Percentiles rank a stretch among this genome's conserved stretches.
phyloP scores from a whole-genome alignment of 352 stramenopile genomes.

The Pythium sukuiense region DNA sequence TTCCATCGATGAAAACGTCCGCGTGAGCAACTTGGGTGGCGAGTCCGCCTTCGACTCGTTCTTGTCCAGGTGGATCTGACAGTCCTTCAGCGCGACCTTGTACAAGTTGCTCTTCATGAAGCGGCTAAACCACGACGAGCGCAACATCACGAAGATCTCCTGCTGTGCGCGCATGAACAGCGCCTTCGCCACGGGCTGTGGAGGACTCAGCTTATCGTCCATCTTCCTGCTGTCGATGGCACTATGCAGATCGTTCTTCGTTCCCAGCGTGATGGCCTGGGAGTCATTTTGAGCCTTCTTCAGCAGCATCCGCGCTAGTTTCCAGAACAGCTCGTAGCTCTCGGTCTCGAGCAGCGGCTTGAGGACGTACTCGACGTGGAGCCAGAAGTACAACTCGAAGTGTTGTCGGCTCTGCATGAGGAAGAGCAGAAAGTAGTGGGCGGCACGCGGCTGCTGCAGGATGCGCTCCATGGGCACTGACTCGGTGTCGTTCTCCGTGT shows the following conservation, averaged over 20 bases:
- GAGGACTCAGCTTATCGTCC: slow-evolving; percentile 41
- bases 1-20: slow-evolving; percentile 53
- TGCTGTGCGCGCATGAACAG: slow-evolving; percentile 72
- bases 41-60: slow-evolving; percentile 67
- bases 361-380: slow-evolving; percentile 86
- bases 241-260: slow-evolving; percentile 66
- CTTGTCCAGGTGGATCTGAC: slow-evolving; percentile 57
- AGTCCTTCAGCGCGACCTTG: slow-evolving; percentile 75
- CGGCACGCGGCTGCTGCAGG: slow-evolving; percentile 61
- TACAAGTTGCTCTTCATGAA: slow-evolving; percentile 88
- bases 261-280: slow-evolving; percentile 71
- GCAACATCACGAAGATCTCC: slow-evolving; percentile 82
- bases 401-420: slow-evolving; percentile 87
- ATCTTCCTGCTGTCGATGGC: slow-evolving; percentile 44
- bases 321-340: slow-evolving; percentile 65
- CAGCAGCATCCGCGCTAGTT: slow-evolving; percentile 56
- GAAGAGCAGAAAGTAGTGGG: slow-evolving; percentile 87
- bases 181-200: slow-evolving; percentile 43
- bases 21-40: slow-evolving; percentile 61
- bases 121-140: slow-evolving; percentile 77
- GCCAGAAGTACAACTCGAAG: slow-evolving; percentile 88
- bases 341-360: slow-evolving; percentile 59
- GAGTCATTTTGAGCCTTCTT: slow-evolving; percentile 79
- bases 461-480: slow-evolving; percentile 81
- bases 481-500: slow-evolving; percentile 72